Evolutionary conservation across 805 yeast species (phyloP).

Genomic region (Metschnikowia noctiluminum): DNA sequence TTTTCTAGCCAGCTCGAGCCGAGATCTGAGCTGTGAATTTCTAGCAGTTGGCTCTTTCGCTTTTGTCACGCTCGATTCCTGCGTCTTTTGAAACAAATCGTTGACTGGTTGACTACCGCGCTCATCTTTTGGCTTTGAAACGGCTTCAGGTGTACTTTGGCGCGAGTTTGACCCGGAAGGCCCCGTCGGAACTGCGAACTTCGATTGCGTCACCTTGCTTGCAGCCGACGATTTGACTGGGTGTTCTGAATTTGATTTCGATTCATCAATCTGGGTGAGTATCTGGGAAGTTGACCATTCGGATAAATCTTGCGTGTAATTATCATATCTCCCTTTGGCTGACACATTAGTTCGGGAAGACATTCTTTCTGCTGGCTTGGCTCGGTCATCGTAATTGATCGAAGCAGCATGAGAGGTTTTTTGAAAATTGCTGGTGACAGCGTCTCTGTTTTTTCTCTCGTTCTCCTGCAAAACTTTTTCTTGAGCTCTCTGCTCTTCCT

Average conservation of each 20-base stretch:
- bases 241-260: not conserved
- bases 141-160: not conserved
- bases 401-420: slow-evolving; percentile 7
- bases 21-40: slow-evolving; percentile 19
- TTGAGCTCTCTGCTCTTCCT: slow-evolving; percentile 13
- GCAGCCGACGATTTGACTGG: too few relatives aligned
- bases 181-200: not conserved
- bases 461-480: slow-evolving; percentile 12
- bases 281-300: not conserved
- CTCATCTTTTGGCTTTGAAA: not conserved
- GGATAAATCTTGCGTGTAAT: slow-evolving; percentile 19
- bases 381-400: slow-evolving; percentile 21
- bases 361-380: slow-evolving; percentile 11
- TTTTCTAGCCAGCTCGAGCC: slow-evolving; percentile 19
- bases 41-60: not conserved
- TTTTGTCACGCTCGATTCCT: not conserved
- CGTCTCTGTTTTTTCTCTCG: slow-evolving; percentile 1
- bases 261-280: slow-evolving; percentile 6
- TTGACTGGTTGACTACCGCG: not conserved
- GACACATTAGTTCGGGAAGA: slow-evolving; percentile 14
- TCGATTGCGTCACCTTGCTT: not conserved
- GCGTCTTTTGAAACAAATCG: not conserved
- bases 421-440: slow-evolving; percentile 3
- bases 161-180: not conserved
- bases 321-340: slow-evolving; percentile 29